These are phyloP conservation scores for Microbotryomycetes sp. DNA, from an alignment of 1,284 basidiomycete species.

Conservation along the genomic window DNA sequence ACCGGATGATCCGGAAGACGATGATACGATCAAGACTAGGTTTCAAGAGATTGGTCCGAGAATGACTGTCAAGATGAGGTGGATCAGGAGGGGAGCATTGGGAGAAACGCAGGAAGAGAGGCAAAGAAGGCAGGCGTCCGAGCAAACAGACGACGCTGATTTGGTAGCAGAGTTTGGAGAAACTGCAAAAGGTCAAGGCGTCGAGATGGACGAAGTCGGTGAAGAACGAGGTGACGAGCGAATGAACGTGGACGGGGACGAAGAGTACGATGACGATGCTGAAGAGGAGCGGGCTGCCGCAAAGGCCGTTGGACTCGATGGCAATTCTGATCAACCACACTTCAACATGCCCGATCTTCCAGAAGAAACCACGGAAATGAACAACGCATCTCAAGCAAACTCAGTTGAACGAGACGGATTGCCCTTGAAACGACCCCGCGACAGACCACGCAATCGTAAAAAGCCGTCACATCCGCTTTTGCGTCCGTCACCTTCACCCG, in stretches of 20 bases:
- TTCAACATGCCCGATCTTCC: neutral
- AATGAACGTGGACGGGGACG: constrained; percentile 7
- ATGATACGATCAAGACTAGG: constrained; percentile 58
- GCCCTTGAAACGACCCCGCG: constrained; percentile 18
- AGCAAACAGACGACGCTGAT: constrained; percentile 13
- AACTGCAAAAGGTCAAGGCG: neutral
- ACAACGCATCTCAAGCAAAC: neutral
- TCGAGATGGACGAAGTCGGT: constrained; percentile 2
- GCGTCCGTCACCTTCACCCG: constrained; percentile 18
- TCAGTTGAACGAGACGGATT: neutral
- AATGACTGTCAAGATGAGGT: constrained; percentile 89
- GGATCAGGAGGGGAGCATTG: constrained; percentile 65
- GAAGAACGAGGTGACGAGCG: neutral
- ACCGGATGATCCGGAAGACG: constrained; percentile 19
- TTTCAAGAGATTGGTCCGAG: constrained; percentile 97
- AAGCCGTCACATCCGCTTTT: constrained; percentile 27
- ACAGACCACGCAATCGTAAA: constrained; percentile 15
- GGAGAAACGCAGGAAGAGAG: constrained; percentile 30
- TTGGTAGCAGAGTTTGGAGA: constrained; percentile 19
- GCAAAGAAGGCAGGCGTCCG: constrained; percentile 12
- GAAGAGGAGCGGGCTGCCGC: constrained; percentile 18
- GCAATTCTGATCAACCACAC: constrained; percentile 7
- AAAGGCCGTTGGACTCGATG: constrained; percentile 17
- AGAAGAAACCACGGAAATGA: neutral
- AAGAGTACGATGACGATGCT: constrained; percentile 17